Percentiles rank a stretch among this genome's conserved stretches.
Evolutionary conservation across 2,329 filamentous ascomycete genomes (phyloP).

Genomic region (Hortaea sp.): DNA sequence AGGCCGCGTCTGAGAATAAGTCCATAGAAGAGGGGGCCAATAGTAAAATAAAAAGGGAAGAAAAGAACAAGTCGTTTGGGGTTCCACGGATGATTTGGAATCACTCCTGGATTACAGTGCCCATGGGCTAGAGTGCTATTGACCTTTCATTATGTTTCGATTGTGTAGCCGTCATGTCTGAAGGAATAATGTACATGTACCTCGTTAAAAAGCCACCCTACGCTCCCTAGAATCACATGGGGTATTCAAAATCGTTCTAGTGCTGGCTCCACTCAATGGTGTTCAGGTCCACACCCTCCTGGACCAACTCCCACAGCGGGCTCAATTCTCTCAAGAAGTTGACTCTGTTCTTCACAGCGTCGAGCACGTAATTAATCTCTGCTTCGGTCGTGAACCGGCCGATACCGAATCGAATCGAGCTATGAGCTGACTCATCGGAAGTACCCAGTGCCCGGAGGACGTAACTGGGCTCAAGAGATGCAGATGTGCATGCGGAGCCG

Average conservation of each 20-base stretch:
- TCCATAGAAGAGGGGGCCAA: too few relatives aligned
- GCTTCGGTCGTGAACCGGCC: constrained; percentile 90
- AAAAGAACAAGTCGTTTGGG: too few relatives aligned
- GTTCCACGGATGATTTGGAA: too few relatives aligned
- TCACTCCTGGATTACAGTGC: too few relatives aligned
- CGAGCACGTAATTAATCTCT: constrained; percentile 95
- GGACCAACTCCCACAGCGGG: constrained; percentile 93
- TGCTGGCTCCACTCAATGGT: constrained; percentile 99
- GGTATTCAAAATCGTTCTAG: constrained; percentile 29
- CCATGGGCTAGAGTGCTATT: too few relatives aligned
- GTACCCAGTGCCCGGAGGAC: constrained; percentile 88
- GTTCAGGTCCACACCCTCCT: constrained; percentile 89
- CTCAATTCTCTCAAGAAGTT: constrained; percentile 89
- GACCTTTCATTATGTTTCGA: background rate
- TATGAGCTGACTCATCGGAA: constrained; percentile 95
- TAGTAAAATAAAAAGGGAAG: too few relatives aligned
- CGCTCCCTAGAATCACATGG: background rate
- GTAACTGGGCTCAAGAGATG: constrained; percentile 92
- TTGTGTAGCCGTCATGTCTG: background rate
- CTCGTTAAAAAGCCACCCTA: background rate
- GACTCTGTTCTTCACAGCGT: constrained; percentile 84
- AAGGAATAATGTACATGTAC: background rate
- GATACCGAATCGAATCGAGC: constrained; percentile 95
- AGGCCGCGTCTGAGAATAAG: too few relatives aligned
- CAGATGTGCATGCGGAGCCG: constrained; percentile 92